A percentile compares a stretch with the other conserved stretches of the same genome.
phyloP scores from a whole-genome alignment of 2,329 filamentous ascomycete species.

The Verticillium nonalfalfae region DNA sequence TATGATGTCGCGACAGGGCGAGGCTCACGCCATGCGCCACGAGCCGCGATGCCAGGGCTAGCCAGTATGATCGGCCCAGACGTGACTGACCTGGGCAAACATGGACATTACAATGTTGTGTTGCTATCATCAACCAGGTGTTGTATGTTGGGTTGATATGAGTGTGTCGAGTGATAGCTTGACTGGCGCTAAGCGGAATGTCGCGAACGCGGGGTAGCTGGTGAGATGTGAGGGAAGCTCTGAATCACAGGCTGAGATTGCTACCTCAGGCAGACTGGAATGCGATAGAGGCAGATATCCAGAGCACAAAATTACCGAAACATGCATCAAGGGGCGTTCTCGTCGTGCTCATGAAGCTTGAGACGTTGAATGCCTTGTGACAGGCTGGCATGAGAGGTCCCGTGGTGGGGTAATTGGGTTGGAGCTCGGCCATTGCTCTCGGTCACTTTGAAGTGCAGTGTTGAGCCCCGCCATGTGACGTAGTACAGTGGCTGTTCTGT shows the following conservation, averaged over 20 bases:
- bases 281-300: too few relatives aligned
- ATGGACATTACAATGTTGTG: not conserved
- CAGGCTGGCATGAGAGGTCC: not conserved
- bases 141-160: not conserved
- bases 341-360: not conserved
- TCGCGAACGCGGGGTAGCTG: not conserved
- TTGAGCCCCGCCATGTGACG: not conserved
- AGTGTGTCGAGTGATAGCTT: not conserved
- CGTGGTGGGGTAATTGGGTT: not conserved
- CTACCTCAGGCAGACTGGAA: not conserved
- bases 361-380: not conserved
- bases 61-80: not conserved
- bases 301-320: not conserved
- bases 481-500: not conserved
- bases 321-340: too few relatives aligned
- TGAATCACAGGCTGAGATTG: not conserved
- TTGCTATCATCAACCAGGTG: not conserved
- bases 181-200: not conserved
- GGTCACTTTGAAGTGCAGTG: not conserved
- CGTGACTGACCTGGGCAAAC: slow-evolving; percentile 1
- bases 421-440: not conserved
- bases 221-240: not conserved
- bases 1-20: not conserved
- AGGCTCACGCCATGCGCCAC: not conserved
- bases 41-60: not conserved